Evolutionary conservation across 1,139 yeast genomes (phyloP), one percentile per base, ranked within the genome.

Genomic region (Tardiomyces blankii): DNA sequence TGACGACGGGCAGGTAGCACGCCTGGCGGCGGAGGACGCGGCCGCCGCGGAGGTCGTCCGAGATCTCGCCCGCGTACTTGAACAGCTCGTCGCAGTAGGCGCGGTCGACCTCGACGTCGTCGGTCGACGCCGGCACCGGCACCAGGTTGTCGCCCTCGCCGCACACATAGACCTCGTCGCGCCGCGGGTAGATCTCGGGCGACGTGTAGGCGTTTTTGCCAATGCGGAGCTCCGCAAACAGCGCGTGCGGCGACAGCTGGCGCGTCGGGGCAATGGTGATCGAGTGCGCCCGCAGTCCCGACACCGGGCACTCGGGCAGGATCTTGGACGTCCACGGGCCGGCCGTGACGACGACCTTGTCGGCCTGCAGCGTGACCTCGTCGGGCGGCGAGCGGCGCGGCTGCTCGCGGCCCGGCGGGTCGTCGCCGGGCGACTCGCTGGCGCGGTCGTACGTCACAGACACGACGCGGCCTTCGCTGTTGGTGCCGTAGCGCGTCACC

Each of bases 291-390:
- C 96, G 73, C 51, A 88, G 71, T 2, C 96, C 96, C 3, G 89
- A 79, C 35, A 89, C 87, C 27, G 96, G 97, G 61, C 96, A 88
- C 54, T 84, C 88, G 1, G 95, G 95, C 48, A 89, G 68, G 40
- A 89, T 75, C 57, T 81, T 83, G 1, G 95, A 82, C 2, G 96
- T 88, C 98, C 98, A 89, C 5, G 97, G 97, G 1, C 98, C 98
- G 53, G 86, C 84, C 0, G 94, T 73, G 55, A 89, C 70, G n/a
- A 91, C 81, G 21, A 86, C 78, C 58, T 84, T 81, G 58, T 84
- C 87, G 39, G 86, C 94, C 18, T 59, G 59, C 23, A 86, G 64
- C 44, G 44, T 40, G 18, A 14, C 21, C 39, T 35, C 19, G 19
- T 16, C 19, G 5, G 18, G 13, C 12, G n/a, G 11, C 11, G 19